Conservation (phyloP, 2,329 filamentous ascomycete species). For the Emydomyces testavorans region DNA sequence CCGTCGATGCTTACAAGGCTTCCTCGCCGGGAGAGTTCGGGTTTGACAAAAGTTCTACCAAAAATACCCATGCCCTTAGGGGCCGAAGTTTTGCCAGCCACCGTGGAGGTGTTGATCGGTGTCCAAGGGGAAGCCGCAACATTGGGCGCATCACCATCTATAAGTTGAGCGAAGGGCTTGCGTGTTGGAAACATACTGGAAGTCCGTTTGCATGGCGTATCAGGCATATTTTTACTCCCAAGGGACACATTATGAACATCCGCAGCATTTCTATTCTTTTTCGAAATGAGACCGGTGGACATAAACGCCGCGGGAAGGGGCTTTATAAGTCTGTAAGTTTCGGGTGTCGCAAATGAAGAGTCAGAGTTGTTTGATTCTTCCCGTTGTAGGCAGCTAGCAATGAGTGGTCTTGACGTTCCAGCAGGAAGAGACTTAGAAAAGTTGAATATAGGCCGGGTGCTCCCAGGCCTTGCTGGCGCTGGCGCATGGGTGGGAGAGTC, state of each 20-base stretch:
- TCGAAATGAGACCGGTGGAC: slow-evolving; percentile 89
- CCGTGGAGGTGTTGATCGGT: slow-evolving; percentile 55
- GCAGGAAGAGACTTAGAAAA: slow-evolving; percentile 69
- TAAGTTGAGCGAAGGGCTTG: slow-evolving; percentile 45
- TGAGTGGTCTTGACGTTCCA: slow-evolving; percentile 41
- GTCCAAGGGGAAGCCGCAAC: slow-evolving; percentile 72
- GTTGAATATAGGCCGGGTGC: slow-evolving; percentile 42
- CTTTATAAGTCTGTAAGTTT: slow-evolving; percentile 63
- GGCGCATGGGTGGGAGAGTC: slow-evolving; percentile 58
- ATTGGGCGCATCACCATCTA: slow-evolving; percentile 50
- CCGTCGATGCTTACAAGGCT: slow-evolving; percentile 75
- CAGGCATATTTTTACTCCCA: slow-evolving; percentile 62
- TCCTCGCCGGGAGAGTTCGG: slow-evolving; percentile 43
- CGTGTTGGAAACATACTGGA: slow-evolving; percentile 54
- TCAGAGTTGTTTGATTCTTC: slow-evolving; percentile 41
- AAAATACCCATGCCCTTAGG: slow-evolving; percentile 52
- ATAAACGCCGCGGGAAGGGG: slow-evolving; percentile 76
- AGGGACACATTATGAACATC: slow-evolving; percentile 40
- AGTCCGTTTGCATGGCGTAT: slow-evolving; percentile 91
- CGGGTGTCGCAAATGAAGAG: slow-evolving; percentile 57
- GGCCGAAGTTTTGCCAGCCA: slow-evolving; percentile 56
- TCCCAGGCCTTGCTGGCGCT: slow-evolving; percentile 40
- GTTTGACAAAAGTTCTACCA: slow-evolving; percentile 43
- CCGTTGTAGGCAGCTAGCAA: slow-evolving; percentile 35
- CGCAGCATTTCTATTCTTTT: slow-evolving; percentile 77